Conservation (phyloP, 768 basidiomycete species). For the Tylopilus intermedius region DNA sequence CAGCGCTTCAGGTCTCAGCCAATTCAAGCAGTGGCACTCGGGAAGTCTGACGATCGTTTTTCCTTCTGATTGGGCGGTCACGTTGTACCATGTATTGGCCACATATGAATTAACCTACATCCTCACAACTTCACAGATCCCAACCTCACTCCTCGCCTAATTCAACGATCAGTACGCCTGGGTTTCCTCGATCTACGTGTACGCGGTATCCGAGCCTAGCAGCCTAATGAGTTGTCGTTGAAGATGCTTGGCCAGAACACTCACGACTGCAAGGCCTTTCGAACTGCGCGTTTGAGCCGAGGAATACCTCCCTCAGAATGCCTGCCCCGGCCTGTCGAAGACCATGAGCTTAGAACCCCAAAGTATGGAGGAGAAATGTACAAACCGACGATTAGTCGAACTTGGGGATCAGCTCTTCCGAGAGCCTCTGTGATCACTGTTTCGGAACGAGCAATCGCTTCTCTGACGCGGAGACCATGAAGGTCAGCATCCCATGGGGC, state of each 20-base stretch:
- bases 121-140: background rate
- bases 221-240: background rate
- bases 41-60: too few relatives aligned
- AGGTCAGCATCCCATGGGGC: too few relatives aligned
- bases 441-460: too few relatives aligned
- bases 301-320: slow-evolving; percentile 47
- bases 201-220: slow-evolving; percentile 55
- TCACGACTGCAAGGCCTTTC: slow-evolving; percentile 73
- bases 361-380: slow-evolving; percentile 6
- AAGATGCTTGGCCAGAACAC: slow-evolving; percentile 13
- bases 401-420: slow-evolving; percentile 47
- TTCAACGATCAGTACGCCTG: slow-evolving; percentile 78
- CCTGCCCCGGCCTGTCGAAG: slow-evolving; percentile 56
- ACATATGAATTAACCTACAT: too few relatives aligned
- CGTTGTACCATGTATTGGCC: too few relatives aligned
- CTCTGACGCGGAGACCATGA: too few relatives aligned
- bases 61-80: too few relatives aligned
- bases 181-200: slow-evolving; percentile 71
- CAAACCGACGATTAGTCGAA: slow-evolving; percentile 84
- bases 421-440: slow-evolving; percentile 19
- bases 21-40: too few relatives aligned
- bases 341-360: background rate
- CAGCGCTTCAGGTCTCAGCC: too few relatives aligned
- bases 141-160: background rate
- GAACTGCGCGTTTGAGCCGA: slow-evolving; percentile 88